Percentiles rank a stretch among this genome's conserved stretches.
phyloP scores from a whole-genome alignment of 169 alveolate genomes.

The Besnoitia besnoiti region DNA sequence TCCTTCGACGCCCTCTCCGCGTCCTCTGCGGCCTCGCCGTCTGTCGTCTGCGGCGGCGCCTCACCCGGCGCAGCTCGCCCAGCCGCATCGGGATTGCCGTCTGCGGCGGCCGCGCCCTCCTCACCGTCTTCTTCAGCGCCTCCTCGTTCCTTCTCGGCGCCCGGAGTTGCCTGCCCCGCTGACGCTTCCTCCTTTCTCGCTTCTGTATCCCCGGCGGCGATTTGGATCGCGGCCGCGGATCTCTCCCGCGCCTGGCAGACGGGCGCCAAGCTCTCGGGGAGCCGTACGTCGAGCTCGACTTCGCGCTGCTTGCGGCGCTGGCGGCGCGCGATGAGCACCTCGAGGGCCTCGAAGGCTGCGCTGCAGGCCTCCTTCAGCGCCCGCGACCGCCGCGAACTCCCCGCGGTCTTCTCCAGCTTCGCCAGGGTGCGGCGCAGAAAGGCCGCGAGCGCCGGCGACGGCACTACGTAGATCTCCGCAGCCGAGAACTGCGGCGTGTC shows the following conservation, averaged over 20 bases:
- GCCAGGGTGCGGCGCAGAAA: background rate
- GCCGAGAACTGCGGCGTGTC: background rate
- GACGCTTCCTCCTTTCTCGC: background rate
- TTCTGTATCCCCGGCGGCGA: background rate
- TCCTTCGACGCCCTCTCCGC: background rate
- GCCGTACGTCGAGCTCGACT: too few relatives aligned
- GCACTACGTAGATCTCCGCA: background rate
- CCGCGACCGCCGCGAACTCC: background rate
- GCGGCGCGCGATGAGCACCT: background rate
- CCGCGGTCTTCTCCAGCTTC: background rate
- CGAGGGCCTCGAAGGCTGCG: conserved; percentile 31
- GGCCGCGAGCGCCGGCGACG: background rate
- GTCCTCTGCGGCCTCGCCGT: background rate
- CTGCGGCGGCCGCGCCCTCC: background rate
- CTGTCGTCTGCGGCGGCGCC: background rate
- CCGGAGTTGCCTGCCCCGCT: background rate
- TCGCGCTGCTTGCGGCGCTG: background rate
- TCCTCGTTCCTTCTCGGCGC: background rate
- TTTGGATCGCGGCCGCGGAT: background rate
- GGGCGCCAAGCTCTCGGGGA: background rate
- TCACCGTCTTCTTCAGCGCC: background rate
- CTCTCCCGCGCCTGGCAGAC: too few relatives aligned
- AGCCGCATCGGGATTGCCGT: background rate
- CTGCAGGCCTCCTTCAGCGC: conserved; percentile 23
- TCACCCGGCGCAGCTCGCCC: background rate